Percentiles rank a stretch among this genome's conserved stretches.
These are phyloP conservation scores for Cladochytrium replicatum DNA, from an alignment of 192 early-diverging fungal genomes.

Conservation along the genomic window DNA sequence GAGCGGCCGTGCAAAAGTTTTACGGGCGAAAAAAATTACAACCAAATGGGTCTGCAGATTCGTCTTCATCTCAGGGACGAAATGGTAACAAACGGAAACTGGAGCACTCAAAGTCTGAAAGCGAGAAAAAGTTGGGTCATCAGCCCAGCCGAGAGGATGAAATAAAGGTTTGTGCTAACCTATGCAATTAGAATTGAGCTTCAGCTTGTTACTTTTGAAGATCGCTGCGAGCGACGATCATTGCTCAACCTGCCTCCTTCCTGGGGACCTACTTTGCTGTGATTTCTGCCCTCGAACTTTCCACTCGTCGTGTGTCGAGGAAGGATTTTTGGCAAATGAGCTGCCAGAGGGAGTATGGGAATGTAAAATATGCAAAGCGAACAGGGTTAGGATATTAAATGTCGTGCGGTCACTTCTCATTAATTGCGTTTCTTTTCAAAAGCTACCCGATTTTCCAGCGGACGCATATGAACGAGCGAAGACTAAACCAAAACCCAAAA, in stretches of 20 bases:
- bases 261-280: slow-evolving; percentile 39
- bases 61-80: no score
- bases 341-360: slow-evolving; percentile 29
- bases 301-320: slow-evolving; percentile 41
- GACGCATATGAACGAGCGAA: background rate
- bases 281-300: slow-evolving; percentile 44
- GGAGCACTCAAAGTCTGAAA: no score
- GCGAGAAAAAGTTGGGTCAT: no score
- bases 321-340: slow-evolving; percentile 21
- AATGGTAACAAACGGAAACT: no score
- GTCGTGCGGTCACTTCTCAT: background rate
- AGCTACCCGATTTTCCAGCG: background rate
- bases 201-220: no score
- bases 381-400: no score
- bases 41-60: no score
- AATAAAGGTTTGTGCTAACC: no score
- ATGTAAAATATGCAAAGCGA: slow-evolving; percentile 29
- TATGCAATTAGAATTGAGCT: no score
- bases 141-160: no score
- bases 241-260: slow-evolving; percentile 40
- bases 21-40: no score
- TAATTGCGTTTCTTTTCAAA: slow-evolving; percentile 1
- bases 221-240: slow-evolving; percentile 43
- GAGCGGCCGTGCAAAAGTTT: no score
- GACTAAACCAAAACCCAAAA: slow-evolving; percentile 7